Conservation (phyloP, 2,329 filamentous ascomycete genomes). For the Aureobasidium pullulans region DNA sequence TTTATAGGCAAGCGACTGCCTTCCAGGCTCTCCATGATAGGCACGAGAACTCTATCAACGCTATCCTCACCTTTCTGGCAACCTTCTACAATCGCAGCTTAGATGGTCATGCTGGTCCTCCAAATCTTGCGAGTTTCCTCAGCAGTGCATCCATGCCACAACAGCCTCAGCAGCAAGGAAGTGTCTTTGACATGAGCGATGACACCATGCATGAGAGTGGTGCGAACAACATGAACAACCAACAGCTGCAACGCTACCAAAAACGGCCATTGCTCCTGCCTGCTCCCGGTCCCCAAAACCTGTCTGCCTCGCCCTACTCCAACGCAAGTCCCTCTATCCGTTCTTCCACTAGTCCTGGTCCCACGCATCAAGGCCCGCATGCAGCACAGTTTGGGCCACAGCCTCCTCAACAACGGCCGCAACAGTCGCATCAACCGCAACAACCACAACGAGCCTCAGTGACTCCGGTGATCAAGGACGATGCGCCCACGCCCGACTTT, state of each 20-base stretch:
- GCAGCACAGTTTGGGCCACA: not conserved
- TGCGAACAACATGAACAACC: constrained; percentile 25
- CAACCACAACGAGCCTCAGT: constrained; percentile 16
- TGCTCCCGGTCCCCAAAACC: not conserved
- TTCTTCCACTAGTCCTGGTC: constrained; percentile 13
- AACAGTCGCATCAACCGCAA: not conserved
- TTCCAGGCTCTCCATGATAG: constrained; percentile 90
- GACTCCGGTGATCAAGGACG: constrained; percentile 33
- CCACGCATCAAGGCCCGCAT: constrained; percentile 1
- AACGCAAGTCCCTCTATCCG: constrained; percentile 15
- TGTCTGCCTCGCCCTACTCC: constrained; percentile 19
- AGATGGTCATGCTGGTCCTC: constrained; percentile 64
- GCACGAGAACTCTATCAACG: constrained; percentile 98
- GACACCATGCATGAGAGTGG: constrained; percentile 41
- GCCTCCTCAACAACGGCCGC: not conserved
- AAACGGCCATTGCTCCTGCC: constrained; percentile 26
- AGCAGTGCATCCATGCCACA: constrained; percentile 51
- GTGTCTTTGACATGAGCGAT: constrained; percentile 53
- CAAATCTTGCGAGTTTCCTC: constrained; percentile 71
- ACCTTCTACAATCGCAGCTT: constrained; percentile 93
- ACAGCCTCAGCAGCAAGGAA: constrained; percentile 46
- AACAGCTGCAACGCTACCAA: constrained; percentile 24
- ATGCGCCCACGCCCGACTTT: constrained; percentile 31
- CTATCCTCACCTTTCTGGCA: constrained; percentile 93
- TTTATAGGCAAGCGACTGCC: constrained; percentile 78